phyloP scores from a whole-genome alignment of 2,329 filamentous ascomycete species.

The Fusarium sp. region DNA sequence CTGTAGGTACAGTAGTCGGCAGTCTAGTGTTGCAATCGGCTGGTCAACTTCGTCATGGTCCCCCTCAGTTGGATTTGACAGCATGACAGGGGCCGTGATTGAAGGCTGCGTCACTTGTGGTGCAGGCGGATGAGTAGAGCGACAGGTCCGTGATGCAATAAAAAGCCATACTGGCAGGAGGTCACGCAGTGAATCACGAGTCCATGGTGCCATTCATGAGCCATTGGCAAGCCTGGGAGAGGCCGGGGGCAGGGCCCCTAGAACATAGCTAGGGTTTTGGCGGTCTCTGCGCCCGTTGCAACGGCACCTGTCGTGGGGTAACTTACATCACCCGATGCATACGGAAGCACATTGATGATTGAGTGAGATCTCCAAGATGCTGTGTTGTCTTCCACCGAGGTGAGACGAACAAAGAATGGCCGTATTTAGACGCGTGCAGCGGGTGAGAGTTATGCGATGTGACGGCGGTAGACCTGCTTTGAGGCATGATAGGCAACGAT shows the following conservation, averaged over 20 bases:
- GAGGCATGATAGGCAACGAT: slow-evolving; percentile 29
- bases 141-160: slow-evolving; percentile 37
- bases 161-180: slow-evolving; percentile 29
- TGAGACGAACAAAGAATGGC: slow-evolving; percentile 12
- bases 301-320: slow-evolving; percentile 44
- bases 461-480: slow-evolving; percentile 27
- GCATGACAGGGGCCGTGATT: slow-evolving; percentile 24
- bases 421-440: slow-evolving; percentile 37
- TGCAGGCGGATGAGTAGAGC: slow-evolving; percentile 30
- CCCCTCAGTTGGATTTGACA: slow-evolving; percentile 20
- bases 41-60: slow-evolving; percentile 28
- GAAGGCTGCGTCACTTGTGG: slow-evolving; percentile 40
- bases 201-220: slow-evolving; percentile 43
- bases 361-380: slow-evolving; percentile 24
- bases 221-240: slow-evolving; percentile 32
- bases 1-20: slow-evolving; percentile 7
- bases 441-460: slow-evolving; percentile 35
- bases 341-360: slow-evolving; percentile 18
- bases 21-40: slow-evolving; percentile 25
- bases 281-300: slow-evolving; percentile 42
- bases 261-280: slow-evolving; percentile 17
- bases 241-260: slow-evolving; percentile 14
- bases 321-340: slow-evolving; percentile 30
- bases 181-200: slow-evolving; percentile 35
- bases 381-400: slow-evolving; percentile 26